Evolutionary conservation across 202 grass and related monocot species (phyloP).

Genomic region (Digitaria exilis): DNA sequence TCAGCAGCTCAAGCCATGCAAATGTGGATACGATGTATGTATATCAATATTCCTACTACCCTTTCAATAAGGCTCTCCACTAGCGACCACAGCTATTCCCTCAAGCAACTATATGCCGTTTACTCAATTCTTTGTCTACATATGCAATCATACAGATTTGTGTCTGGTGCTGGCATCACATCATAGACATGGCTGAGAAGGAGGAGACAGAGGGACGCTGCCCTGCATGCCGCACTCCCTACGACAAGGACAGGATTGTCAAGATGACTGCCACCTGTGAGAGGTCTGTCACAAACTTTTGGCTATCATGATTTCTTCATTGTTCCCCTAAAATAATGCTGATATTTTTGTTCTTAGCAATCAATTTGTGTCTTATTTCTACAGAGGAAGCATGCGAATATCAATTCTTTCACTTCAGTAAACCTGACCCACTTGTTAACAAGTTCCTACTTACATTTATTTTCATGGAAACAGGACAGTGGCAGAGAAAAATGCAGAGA

Average conservation of each 20-base stretch:
- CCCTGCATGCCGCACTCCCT: slow-evolving; percentile 80
- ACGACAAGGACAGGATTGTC: slow-evolving; percentile 94
- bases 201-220: slow-evolving; percentile 97
- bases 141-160: slow-evolving; percentile 61
- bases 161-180: slow-evolving; percentile 99
- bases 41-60: neutral
- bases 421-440: neutral
- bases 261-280: slow-evolving; percentile 85
- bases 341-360: neutral
- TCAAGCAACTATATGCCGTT: neutral
- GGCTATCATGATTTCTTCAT: neutral
- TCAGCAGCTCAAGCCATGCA: slow-evolving; percentile 95
- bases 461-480: slow-evolving; percentile 60
- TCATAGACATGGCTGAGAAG: slow-evolving; percentile 97
- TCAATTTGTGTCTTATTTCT: neutral
- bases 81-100: neutral
- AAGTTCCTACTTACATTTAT: neutral
- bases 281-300: slow-evolving; percentile 48
- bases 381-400: neutral
- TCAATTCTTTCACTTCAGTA: neutral
- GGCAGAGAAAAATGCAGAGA: slow-evolving; percentile 70
- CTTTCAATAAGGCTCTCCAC: neutral
- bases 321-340: no score
- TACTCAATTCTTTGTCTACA: neutral
- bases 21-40: slow-evolving; percentile 89